Percentiles rank a stretch among this genome's conserved stretches.
Conservation (phyloP, 2,329 filamentous ascomycete species). For the Falciphora oryzae region DNA sequence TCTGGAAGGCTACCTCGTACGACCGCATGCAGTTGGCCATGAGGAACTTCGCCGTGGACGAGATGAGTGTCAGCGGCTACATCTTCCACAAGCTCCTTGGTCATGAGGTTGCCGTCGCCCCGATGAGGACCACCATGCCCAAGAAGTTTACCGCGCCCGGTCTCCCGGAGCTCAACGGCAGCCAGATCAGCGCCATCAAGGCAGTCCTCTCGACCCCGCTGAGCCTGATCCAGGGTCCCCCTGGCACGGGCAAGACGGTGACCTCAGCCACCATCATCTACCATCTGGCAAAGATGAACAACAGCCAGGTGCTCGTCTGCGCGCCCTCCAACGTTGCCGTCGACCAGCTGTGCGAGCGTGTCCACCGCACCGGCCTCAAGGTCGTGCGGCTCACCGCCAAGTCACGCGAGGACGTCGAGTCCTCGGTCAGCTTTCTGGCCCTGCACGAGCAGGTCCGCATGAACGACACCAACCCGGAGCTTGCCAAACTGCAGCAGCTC, state of each 20-base stretch:
- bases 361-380: slow-evolving; percentile 90
- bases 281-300: slow-evolving; percentile 91
- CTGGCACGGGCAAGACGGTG: slow-evolving; percentile 96
- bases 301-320: slow-evolving; percentile 90
- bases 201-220: slow-evolving; percentile 89
- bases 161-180: slow-evolving; percentile 88
- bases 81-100: slow-evolving; percentile 97
- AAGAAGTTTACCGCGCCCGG: slow-evolving; percentile 96
- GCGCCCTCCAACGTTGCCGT: slow-evolving; percentile 98
- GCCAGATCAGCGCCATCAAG: slow-evolving; percentile 94
- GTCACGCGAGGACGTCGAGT: slow-evolving; percentile 96
- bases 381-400: slow-evolving; percentile 98
- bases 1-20: slow-evolving; percentile 99
- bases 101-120: slow-evolving; percentile 87
- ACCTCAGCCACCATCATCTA: slow-evolving; percentile 99
- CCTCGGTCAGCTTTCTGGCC: slow-evolving; percentile 92
- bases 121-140: slow-evolving; percentile 92
- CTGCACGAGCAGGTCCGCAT: slow-evolving; percentile 96
- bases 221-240: slow-evolving; percentile 93
- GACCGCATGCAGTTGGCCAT: slow-evolving; percentile 99
- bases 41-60: slow-evolving; percentile 97
- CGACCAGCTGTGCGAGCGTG: slow-evolving; percentile 94
- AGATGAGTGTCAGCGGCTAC: slow-evolving; percentile 97
- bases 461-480: slow-evolving; percentile 92
- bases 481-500: slow-evolving; percentile 86